Evolutionary conservation across 805 yeast species (phyloP), one percentile per base, ranked within the genome.

Genomic region (Kregervanrija pseudodelftensis): DNA sequence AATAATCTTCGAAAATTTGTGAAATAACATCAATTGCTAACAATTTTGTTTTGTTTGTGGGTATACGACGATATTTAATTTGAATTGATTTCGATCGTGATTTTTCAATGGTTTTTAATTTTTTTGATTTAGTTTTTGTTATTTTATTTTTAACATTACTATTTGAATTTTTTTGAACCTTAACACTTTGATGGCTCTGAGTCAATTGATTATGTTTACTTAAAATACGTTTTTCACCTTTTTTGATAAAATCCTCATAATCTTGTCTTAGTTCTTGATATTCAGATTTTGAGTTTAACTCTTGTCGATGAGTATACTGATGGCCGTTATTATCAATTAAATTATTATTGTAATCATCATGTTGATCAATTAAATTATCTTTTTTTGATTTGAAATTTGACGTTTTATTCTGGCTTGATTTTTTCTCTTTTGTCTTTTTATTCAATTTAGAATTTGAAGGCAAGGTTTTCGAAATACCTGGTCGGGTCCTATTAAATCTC

Each of bases 21-120:
- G 53, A 50, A 12, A 65, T 49, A 12, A 65, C 66, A 49, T 65
- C 70, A 38, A 64, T 40, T 8, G 67, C 55, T 5, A 62, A 55
- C 12, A 66, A 40, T 42, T 52, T 56, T 5, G 60, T 46, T 38
- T 52, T 53, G 37, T 64, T 61, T 7, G 57, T 50, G 3, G 64
- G 59, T 30, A 56, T 43, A 33, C 64, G 53, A 17, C 51, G 47
- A 40, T 61, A 59, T 34, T 51, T 56, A 28, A 61, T 42, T 35
- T 55, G 51, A 9, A 60, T 44, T 0, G 49, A 33, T 32, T 22
- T 44, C 1, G 39, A 40, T 39, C 28, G 28, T 22, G 28, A 22
- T 22, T 22, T 13, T n/a, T 30, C 30, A 33, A 33, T 28, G 37
- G 12, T 5, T 11, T 35, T 30, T n/a, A 22, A 37, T 28, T 33